These are phyloP conservation scores for Ceratocystis ficicola DNA, from an alignment of 2,329 filamentous ascomycete species.

Conservation along the genomic window DNA sequence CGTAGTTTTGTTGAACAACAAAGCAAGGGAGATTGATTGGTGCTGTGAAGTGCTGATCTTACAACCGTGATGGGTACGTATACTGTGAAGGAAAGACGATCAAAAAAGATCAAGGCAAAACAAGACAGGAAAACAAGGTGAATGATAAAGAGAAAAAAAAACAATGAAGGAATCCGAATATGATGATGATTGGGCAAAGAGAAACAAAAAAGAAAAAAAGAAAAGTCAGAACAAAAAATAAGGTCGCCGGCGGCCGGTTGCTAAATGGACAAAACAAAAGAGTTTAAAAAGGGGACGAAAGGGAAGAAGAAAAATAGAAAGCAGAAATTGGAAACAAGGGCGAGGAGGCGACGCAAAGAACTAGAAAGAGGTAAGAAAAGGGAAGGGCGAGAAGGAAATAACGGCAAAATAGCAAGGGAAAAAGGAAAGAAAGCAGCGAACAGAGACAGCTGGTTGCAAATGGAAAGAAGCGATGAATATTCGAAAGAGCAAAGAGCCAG, in stretches of 20 bases:
- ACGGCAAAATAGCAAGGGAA: background rate
- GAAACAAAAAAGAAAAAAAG: constrained; percentile 10
- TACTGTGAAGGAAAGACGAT: constrained; percentile 10
- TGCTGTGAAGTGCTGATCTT: constrained; percentile 3
- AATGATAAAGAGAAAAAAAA: constrained; percentile 13
- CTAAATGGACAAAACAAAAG: constrained; percentile 11
- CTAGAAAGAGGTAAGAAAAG: background rate
- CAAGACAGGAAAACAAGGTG: constrained; percentile 2
- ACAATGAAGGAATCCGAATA: constrained; percentile 10
- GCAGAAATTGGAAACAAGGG: constrained; percentile 25
- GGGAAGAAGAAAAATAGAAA: constrained; percentile 27
- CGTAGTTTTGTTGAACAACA: constrained; percentile 3
- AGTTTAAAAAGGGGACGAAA: constrained; percentile 19
- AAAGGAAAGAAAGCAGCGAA: background rate
- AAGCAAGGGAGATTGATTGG: constrained; percentile 8
- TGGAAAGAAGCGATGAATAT: background rate
- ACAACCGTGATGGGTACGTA: constrained; percentile 14
- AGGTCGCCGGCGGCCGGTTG: constrained; percentile 20
- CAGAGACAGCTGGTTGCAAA: background rate
- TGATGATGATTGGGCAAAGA: constrained; percentile 7
- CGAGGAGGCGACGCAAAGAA: constrained; percentile 1
- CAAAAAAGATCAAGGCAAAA: constrained; percentile 3
- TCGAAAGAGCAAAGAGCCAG: background rate
- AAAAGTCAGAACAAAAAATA: constrained; percentile 7
- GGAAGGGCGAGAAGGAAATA: background rate